Conservation (phyloP, 2,329 filamentous ascomycete genomes). For the Lachnellula cervina region DNA sequence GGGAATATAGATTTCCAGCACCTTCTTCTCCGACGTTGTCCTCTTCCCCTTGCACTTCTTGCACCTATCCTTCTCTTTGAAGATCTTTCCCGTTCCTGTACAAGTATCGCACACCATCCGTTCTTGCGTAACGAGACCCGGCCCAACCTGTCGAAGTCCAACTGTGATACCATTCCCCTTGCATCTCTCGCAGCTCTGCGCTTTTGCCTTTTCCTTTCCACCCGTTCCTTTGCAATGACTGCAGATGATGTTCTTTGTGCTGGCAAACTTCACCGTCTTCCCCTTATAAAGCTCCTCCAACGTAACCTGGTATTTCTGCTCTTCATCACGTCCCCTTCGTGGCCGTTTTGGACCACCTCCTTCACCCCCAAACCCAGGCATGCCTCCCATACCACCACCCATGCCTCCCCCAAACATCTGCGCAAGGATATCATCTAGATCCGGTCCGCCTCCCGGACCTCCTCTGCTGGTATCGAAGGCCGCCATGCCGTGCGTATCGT, state of each 20-base stretch:
- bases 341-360: constrained; percentile 51
- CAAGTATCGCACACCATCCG: constrained; percentile 78
- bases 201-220: constrained; percentile 86
- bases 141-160: constrained; percentile 76
- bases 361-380: constrained; percentile 35
- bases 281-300: constrained; percentile 97
- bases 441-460: constrained; percentile 61
- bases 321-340: constrained; percentile 73
- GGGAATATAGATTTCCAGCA: constrained; percentile 93
- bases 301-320: constrained; percentile 85
- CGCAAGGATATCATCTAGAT: constrained; percentile 86
- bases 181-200: constrained; percentile 77
- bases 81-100: constrained; percentile 77
- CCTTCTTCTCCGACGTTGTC: constrained; percentile 83
- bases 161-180: constrained; percentile 74
- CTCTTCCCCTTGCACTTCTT: constrained; percentile 97
- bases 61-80: constrained; percentile 95
- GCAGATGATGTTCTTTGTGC: constrained; percentile 91
- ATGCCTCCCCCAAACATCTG: constrained; percentile 78
- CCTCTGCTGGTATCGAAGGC: constrained; percentile 78
- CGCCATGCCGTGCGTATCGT: constrained; percentile 92
- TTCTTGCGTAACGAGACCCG: constrained; percentile 78
- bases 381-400: constrained; percentile 51
- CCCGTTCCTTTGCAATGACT: constrained; percentile 81
- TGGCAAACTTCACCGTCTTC: constrained; percentile 95